Evolutionary conservation across 306 rosid species (phyloP).

Genomic region (Pterocarpus macrocarpus): DNA sequence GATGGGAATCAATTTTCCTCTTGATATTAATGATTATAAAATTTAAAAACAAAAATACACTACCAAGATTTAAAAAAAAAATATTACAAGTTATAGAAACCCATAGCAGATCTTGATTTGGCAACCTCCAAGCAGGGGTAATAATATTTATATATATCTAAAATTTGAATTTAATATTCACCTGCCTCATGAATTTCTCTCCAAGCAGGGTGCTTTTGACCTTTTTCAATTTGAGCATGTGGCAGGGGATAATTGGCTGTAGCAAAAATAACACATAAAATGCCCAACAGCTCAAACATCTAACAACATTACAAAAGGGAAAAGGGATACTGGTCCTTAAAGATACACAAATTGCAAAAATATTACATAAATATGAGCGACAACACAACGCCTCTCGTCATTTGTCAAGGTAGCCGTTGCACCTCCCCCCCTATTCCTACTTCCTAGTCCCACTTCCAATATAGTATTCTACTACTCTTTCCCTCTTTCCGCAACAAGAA

Average conservation of each 20-base stretch:
- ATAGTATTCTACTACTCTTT: not conserved
- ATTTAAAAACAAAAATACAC: not conserved
- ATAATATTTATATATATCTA: too few relatives aligned
- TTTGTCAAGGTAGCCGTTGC: slow-evolving; percentile 73
- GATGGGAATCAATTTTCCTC: not conserved
- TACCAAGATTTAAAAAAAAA: not conserved
- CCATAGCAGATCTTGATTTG: not conserved
- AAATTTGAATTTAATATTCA: too few relatives aligned
- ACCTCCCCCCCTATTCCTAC: slow-evolving; percentile 21
- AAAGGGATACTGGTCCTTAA: slow-evolving; percentile 38
- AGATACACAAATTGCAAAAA: slow-evolving; percentile 20
- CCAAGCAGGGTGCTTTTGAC: not conserved
- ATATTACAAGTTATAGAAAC: not conserved
- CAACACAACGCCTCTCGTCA: not conserved
- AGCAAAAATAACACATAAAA: slow-evolving; percentile 21
- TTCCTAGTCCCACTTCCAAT: slow-evolving; percentile 18
- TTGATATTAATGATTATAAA: not conserved
- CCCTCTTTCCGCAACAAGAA: slow-evolving; percentile 37
- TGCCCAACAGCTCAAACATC: slow-evolving; percentile 22
- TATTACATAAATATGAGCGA: not conserved
- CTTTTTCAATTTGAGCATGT: slow-evolving; percentile 4
- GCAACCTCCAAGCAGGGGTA: too few relatives aligned
- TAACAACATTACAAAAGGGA: slow-evolving; percentile 27
- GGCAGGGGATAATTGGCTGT: slow-evolving; percentile 14
- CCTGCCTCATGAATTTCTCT: not conserved